Conservation (phyloP, 1,284 basidiomycete genomes). For the Ustilago trichophora region DNA sequence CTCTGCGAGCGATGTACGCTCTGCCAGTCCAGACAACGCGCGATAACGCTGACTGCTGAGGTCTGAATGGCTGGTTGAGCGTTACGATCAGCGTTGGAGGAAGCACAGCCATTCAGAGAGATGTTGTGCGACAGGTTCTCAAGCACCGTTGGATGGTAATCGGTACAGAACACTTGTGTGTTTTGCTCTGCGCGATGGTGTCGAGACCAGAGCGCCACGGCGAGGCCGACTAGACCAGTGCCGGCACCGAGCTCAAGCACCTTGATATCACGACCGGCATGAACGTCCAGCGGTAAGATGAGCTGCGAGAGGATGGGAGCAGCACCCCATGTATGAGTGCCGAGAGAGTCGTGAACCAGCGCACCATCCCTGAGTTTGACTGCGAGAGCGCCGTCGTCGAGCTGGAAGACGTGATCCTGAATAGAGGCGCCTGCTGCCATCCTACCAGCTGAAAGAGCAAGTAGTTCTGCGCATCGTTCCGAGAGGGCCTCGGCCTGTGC, state of each 20-base stretch:
- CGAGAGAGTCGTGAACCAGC: constrained; percentile 55
- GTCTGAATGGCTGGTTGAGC: background rate
- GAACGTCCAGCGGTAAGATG: constrained; percentile 21
- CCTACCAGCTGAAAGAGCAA: constrained; percentile 43
- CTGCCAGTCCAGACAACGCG: constrained; percentile 57
- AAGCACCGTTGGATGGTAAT: constrained; percentile 58
- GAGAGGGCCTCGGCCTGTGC: constrained; percentile 10
- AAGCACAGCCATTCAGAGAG: constrained; percentile 29
- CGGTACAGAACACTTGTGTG: constrained; percentile 43
- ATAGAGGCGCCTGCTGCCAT: constrained; percentile 42
- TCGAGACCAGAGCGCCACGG: constrained; percentile 28
- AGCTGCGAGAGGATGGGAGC: constrained; percentile 57
- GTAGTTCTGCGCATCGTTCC: constrained; percentile 39
- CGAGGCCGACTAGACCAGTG: constrained; percentile 59
- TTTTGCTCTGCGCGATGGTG: background rate
- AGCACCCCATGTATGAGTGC: constrained; percentile 60
- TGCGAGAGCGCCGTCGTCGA: constrained; percentile 1
- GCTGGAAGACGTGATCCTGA: constrained; percentile 25
- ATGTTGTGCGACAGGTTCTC: constrained; percentile 52
- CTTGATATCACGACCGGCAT: background rate
- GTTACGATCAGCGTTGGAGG: background rate
- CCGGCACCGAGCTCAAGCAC: constrained; percentile 63
- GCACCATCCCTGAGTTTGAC: constrained; percentile 51
- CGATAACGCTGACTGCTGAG: constrained; percentile 1
- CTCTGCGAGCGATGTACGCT: constrained; percentile 19